A percentile compares a stretch with the other conserved stretches of the same genome.
Evolutionary conservation across 2,329 filamentous ascomycete species (phyloP).

Genomic region (Calonectria ilicicola): DNA sequence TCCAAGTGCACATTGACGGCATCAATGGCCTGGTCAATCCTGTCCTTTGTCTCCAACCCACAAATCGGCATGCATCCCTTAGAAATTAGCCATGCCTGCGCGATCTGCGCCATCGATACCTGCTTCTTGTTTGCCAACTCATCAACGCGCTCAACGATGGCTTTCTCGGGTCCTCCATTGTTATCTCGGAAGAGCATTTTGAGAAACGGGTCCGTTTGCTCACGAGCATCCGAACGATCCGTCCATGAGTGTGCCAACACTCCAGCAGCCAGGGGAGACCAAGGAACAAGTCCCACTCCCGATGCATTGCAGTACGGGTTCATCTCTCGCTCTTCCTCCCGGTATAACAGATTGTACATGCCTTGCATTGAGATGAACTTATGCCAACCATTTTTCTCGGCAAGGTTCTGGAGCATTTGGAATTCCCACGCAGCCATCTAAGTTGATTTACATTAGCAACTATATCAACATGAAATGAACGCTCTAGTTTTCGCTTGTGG

Average conservation of each 20-base stretch:
- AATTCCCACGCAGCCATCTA: constrained; percentile 19
- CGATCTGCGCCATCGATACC: constrained; percentile 72
- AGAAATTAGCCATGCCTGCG: constrained; percentile 71
- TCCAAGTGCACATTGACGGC: constrained; percentile 59
- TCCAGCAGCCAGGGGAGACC: constrained; percentile 33
- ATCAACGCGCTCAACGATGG: constrained; percentile 51
- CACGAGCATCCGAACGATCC: neutral
- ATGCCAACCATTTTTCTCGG: constrained; percentile 65
- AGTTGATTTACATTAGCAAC: too few relatives aligned
- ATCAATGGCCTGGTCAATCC: constrained; percentile 71
- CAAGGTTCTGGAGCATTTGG: constrained; percentile 48
- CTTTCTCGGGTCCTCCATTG: constrained; percentile 40
- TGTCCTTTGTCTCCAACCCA: constrained; percentile 66
- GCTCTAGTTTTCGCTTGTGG: neutral
- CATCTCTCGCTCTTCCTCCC: constrained; percentile 68
- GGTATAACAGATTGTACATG: constrained; percentile 64
- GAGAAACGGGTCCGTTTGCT: constrained; percentile 47
- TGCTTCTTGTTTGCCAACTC: constrained; percentile 67
- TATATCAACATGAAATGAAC: neutral
- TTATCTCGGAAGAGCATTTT: constrained; percentile 56
- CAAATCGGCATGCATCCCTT: constrained; percentile 69
- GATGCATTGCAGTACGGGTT: constrained; percentile 44
- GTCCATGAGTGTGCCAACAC: constrained; percentile 26
- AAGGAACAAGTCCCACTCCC: constrained; percentile 31
- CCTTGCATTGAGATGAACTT: constrained; percentile 72